Percentiles rank a stretch among this genome's conserved stretches.
Evolutionary conservation across 495 filamentous ascomycete species (phyloP).

Genomic region (Articulospora tetracladia): DNA sequence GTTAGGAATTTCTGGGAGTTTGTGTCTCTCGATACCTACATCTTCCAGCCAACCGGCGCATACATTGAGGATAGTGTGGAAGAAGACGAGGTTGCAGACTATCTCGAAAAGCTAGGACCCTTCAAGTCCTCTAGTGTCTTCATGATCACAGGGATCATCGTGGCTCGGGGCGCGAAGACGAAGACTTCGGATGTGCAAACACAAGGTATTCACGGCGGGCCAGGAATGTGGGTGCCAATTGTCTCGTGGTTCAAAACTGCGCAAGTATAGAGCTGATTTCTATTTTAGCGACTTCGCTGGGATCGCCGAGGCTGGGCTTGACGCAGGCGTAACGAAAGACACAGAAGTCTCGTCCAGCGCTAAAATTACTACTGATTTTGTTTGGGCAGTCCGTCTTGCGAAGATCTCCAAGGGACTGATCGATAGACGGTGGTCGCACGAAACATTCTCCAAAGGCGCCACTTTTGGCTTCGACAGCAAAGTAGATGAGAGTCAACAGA

Average conservation of each 20-base stretch:
- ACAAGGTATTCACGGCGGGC: neutral
- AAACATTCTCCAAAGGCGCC: neutral
- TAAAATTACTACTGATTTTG: neutral
- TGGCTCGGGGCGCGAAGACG: neutral
- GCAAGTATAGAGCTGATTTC: neutral
- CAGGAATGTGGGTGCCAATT: neutral
- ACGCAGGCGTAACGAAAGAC: too few relatives aligned
- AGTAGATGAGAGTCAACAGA: neutral
- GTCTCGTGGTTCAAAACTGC: neutral
- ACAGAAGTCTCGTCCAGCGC: neutral
- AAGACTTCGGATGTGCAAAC: neutral
- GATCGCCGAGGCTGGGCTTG: too few relatives aligned
- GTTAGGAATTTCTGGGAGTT: conserved; percentile 1
- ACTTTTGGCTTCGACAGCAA: neutral
- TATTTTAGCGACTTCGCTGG: too few relatives aligned
- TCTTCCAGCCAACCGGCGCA: neutral
- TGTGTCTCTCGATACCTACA: neutral
- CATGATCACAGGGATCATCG: conserved; percentile 1
- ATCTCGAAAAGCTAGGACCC: neutral
- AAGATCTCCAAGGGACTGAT: neutral
- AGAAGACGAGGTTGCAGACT: neutral
- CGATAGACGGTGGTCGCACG: neutral
- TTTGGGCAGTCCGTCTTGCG: neutral
- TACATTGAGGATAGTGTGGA: neutral
- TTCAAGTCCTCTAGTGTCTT: neutral